Conservation (phyloP, 345 rosid species). For the Arabidopsis suecica region DNA sequence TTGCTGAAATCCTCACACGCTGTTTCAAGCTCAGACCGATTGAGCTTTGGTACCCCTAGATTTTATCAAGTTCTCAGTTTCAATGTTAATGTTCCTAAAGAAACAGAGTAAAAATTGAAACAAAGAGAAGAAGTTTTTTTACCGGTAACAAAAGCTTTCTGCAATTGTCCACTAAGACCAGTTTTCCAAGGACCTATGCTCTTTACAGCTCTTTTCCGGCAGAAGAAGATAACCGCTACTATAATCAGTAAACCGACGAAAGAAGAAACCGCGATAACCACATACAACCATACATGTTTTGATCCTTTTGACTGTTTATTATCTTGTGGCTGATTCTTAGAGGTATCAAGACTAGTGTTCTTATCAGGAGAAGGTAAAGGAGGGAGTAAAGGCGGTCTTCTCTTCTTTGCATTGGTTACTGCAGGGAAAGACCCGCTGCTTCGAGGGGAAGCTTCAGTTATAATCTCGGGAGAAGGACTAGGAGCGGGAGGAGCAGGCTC, state of each 20-base stretch:
- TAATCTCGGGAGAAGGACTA: conserved; percentile 47
- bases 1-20: conserved; percentile 99
- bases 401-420: conserved; percentile 54
- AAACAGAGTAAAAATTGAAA: conserved; percentile 7
- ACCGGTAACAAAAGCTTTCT: conserved; percentile 93
- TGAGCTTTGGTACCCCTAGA: conserved; percentile 89
- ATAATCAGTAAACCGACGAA: conserved; percentile 45
- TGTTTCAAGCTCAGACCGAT: conserved; percentile 81
- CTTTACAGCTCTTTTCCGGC: conserved; percentile 58
- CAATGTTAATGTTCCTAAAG: background rate
- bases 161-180: conserved; percentile 92
- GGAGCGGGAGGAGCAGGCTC: conserved; percentile 49
- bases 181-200: conserved; percentile 90
- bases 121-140: conserved; percentile 3
- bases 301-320: conserved; percentile 38
- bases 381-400: conserved; percentile 35
- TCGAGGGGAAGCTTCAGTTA: conserved; percentile 54
- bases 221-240: conserved; percentile 47
- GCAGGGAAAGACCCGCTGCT: conserved; percentile 94
- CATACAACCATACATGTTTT: conserved; percentile 56
- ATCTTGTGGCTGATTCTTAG: conserved; percentile 32
- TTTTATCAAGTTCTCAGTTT: conserved; percentile 26
- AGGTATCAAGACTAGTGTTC: background rate
- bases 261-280: conserved; percentile 50
- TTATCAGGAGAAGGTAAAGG: conserved; percentile 40